Conservation (phyloP, 768 basidiomycete species). For the Boletus insuetus region DNA sequence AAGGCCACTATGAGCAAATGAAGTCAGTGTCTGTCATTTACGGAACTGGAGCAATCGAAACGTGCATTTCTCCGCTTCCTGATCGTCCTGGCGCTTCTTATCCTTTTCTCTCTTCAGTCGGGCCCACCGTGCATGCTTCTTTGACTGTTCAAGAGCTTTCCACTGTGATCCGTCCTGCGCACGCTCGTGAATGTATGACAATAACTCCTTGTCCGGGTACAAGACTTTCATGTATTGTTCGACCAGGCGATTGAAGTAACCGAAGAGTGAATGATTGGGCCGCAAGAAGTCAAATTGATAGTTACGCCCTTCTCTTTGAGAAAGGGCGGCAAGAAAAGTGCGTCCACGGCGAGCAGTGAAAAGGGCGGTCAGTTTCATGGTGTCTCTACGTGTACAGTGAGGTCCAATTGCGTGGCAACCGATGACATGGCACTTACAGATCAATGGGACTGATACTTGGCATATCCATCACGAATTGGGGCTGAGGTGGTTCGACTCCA, state of each 20-base stretch:
- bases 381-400: slow-evolving; percentile 57
- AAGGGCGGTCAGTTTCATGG: slow-evolving; percentile 92
- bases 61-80: slow-evolving; percentile 86
- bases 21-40: slow-evolving; percentile 1
- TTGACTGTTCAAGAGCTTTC: slow-evolving; percentile 73
- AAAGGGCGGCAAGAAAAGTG: slow-evolving; percentile 80
- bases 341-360: slow-evolving; percentile 93
- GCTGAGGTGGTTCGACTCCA: slow-evolving; percentile 72
- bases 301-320: slow-evolving; percentile 87
- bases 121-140: slow-evolving; percentile 87
- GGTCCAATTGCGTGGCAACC: not conserved
- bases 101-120: slow-evolving; percentile 78
- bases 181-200: slow-evolving; percentile 71
- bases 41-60: slow-evolving; percentile 9
- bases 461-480: slow-evolving; percentile 82
- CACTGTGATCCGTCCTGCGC: slow-evolving; percentile 67
- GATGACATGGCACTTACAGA: slow-evolving; percentile 58
- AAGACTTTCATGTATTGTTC: slow-evolving; percentile 94
- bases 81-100: slow-evolving; percentile 84
- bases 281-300: slow-evolving; percentile 98
- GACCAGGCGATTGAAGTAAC: slow-evolving; percentile 95
- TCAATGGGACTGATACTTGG: slow-evolving; percentile 88
- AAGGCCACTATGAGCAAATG: slow-evolving; percentile 65
- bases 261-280: slow-evolving; percentile 93
- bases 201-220: slow-evolving; percentile 71